Evolutionary conservation across 2,329 filamentous ascomycete species (phyloP).

Genomic region (Coniochaeta sp.): DNA sequence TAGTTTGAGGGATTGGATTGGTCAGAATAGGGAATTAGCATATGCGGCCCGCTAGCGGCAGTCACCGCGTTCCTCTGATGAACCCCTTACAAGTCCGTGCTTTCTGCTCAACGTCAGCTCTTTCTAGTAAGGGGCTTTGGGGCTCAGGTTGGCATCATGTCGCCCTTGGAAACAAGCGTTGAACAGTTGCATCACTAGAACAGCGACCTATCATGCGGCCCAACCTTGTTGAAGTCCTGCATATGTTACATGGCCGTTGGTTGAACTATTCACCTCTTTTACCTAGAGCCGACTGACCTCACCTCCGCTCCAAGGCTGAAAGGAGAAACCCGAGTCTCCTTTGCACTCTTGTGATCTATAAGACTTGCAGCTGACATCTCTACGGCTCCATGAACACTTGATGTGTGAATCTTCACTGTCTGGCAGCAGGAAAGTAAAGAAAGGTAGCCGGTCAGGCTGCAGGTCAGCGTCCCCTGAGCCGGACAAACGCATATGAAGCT

Average conservation of each 20-base stretch:
- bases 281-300: background rate
- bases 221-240: slow-evolving; percentile 2
- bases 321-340: background rate
- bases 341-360: too few species aligned
- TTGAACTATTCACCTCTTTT: background rate
- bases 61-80: background rate
- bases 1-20: slow-evolving; percentile 1
- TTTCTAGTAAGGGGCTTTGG: background rate
- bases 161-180: background rate
- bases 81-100: background rate
- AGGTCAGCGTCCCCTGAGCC: too few species aligned
- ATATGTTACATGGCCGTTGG: background rate
- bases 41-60: slow-evolving; percentile 1
- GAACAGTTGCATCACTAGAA: background rate
- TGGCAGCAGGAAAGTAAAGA: too few species aligned
- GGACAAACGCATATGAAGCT: too few species aligned
- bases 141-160: background rate
- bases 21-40: background rate
- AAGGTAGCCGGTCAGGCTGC: too few species aligned
- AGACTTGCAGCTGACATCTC: too few species aligned
- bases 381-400: too few species aligned
- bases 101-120: background rate
- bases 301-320: background rate
- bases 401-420: too few species aligned
- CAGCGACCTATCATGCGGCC: slow-evolving; percentile 5